Evolutionary conservation across 768 basidiomycete species (phyloP).

Genomic region (Lactarius psammicola): DNA sequence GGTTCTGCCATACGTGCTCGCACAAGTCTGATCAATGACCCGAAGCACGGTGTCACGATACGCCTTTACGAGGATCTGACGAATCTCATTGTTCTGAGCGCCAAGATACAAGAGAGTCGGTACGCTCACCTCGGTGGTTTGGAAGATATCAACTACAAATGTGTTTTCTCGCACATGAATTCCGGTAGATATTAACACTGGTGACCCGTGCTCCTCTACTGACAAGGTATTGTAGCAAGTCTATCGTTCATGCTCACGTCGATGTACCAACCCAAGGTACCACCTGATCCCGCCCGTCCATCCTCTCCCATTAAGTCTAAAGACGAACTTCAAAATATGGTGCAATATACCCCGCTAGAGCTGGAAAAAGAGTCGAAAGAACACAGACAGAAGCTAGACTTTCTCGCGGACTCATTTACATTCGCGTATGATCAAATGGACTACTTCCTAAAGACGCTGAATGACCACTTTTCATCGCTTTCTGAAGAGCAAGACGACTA

Average conservation of each 20-base stretch:
- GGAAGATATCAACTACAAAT: constrained; percentile 63
- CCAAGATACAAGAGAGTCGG: constrained; percentile 48
- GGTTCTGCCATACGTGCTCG: constrained; percentile 40
- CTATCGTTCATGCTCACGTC: constrained; percentile 47
- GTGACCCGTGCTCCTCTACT: background rate
- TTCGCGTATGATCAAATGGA: constrained; percentile 66
- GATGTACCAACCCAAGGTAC: constrained; percentile 13
- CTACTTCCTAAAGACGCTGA: constrained; percentile 63
- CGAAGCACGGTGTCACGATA: constrained; percentile 59
- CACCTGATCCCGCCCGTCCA: constrained; percentile 35
- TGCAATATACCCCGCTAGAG: constrained; percentile 61
- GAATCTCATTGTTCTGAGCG: constrained; percentile 66
- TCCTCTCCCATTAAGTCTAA: constrained; percentile 36
- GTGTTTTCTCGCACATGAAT: constrained; percentile 55
- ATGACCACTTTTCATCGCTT: constrained; percentile 46
- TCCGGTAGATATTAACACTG: background rate
- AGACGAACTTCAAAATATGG: constrained; percentile 45
- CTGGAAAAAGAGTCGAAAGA: constrained; percentile 60
- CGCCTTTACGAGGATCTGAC: constrained; percentile 85
- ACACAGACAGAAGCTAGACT: constrained; percentile 58
- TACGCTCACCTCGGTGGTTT: constrained; percentile 40
- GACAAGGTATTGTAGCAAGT: constrained; percentile 10
- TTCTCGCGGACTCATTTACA: constrained; percentile 62
- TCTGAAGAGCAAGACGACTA: constrained; percentile 36
- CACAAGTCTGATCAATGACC: constrained; percentile 45